Percentiles rank a stretch among this genome's conserved stretches.
Evolutionary conservation across 164 flowering plant species (phyloP).

Genomic region (Saururus chinensis): DNA sequence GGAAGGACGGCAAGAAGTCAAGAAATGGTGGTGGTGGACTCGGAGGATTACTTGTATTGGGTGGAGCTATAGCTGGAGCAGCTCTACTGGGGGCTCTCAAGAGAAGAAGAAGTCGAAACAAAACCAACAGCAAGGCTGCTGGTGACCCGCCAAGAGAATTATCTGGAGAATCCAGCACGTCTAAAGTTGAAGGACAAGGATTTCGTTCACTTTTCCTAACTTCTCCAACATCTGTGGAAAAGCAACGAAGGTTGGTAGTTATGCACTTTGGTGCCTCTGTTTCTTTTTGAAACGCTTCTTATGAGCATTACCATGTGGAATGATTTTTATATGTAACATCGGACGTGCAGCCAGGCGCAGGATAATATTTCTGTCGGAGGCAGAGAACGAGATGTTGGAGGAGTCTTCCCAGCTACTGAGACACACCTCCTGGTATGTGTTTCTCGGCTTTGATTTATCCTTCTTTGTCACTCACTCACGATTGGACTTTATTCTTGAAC

Average conservation of each 20-base stretch:
- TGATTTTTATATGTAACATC: not conserved
- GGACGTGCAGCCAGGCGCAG: not conserved
- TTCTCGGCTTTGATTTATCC: not conserved
- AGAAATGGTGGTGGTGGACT: conserved; percentile 15
- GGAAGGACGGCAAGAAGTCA: not conserved
- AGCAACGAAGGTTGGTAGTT: not conserved
- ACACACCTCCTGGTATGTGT: not conserved
- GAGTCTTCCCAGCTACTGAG: not conserved
- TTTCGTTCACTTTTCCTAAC: conserved; percentile 9
- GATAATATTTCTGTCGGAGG: not conserved
- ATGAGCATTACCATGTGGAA: not conserved
- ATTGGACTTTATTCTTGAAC: not conserved
- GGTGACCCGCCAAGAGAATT: not conserved
- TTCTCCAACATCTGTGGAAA: conserved; percentile 1
- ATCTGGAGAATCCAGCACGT: not conserved
- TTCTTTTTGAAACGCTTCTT: not conserved
- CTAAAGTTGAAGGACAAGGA: conserved; percentile 6
- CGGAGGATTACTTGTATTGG: conserved; percentile 14
- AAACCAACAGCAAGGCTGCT: not conserved
- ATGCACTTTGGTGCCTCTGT: not conserved
- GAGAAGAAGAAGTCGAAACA: conserved; percentile 5
- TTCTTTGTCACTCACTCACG: not conserved
- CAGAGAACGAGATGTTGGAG: not conserved
- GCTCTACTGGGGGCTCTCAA: conserved; percentile 12
- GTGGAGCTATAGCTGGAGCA: conserved; percentile 31